Evolutionary conservation across 352 stramenopile genomes (phyloP), one percentile per base, ranked within the genome.

Genomic region (Phytophthora meadii): DNA sequence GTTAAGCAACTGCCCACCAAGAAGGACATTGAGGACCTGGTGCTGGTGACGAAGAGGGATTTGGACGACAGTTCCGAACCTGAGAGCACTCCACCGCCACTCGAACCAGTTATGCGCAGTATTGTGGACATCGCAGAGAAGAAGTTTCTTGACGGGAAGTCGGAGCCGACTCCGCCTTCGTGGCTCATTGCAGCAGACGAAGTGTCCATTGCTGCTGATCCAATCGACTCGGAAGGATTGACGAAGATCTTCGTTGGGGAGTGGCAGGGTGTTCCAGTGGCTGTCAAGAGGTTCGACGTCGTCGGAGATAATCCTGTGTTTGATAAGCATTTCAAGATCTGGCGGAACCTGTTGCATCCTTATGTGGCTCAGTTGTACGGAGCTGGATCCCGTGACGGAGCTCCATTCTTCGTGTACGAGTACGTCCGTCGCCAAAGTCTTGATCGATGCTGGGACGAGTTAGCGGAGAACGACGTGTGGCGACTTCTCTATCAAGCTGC

Each of bases 321-420:
- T n/a, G n/a, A n/a, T n/a, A n/a, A n/a, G n/a, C n/a, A n/a, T n/a
- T n/a, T n/a, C n/a, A n/a, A n/a, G n/a, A n/a, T n/a, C n/a, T n/a
- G n/a, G n/a, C n/a, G n/a, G n/a, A n/a, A n/a, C n/a, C n/a, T n/a
- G n/a, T n/a, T n/a, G n/a, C n/a, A n/a, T n/a, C n/a, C n/a, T n/a
- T n/a, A n/a, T n/a, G n/a, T n/a, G n/a, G n/a, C n/a, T n/a, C n/a
- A n/a, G n/a, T n/a, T n/a, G n/a, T n/a, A n/a, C n/a, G n/a, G n/a
- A n/a, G n/a, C n/a, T n/a, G n/a, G n/a, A n/a, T n/a, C n/a, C n/a
- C n/a, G n/a, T n/a, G n/a, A n/a, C n/a, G n/a, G n/a, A n/a, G n/a
- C n/a, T 46, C 68, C 68, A 10, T 76, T 76, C 39, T 72, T 76
- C 47, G 63, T 76, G 8, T 76, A 72, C 44, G 68, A 76, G 37